Evolutionary conservation across 2,329 filamentous ascomycete genomes (phyloP), one percentile per base, ranked within the genome.

Genomic region (Hirsutella rhossiliensis): DNA sequence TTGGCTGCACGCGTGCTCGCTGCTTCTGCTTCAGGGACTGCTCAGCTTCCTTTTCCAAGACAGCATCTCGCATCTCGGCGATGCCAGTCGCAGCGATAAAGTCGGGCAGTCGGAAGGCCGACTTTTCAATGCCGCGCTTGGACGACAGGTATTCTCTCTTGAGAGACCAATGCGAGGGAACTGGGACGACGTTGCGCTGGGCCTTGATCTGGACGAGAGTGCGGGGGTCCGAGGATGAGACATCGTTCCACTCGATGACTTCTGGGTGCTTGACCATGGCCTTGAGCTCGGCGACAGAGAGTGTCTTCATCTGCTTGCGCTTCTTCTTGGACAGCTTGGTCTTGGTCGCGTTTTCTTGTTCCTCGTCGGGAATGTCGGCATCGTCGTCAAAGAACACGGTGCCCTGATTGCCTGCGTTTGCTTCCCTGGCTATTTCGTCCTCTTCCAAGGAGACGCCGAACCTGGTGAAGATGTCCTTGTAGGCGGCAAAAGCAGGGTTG

Each of bases 61-160:
- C 88, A 3, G 92, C 90, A 60, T 97, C 92, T 52, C 92, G 82
- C 92, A 98, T 98, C 68, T 97, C 92, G 15, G 88, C 80, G 56
- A 98, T 98, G 30, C 92, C 92, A 2, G 92, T 98, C 59, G 97
- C 92, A 54, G 90, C 84, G 51, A 98, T 98, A 62, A 97, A 98
- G 56, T 90, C 92, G 1, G 92, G 92, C 15, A 98, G 75, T 23
- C 87, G 77, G 62, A 97, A 98, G 0, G 89, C 82, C 1, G 90
- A 78, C 66, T 98, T 98, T 64, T 98, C 92, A 47, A 98, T 87
- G 65, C 92, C 92, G 47, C 92, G 78, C 66, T 98, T 98, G 38
- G 89, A 96, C 1, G 90, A 97, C 3, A 98, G 72, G 58, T 98
- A 98, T 62, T 98, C 92, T 52, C 92, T 80, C 69, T 98, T 98